Evolutionary conservation across 2,329 filamentous ascomycete genomes (phyloP), one percentile per base, ranked within the genome.

Genomic region (Sporothrix inflata): DNA sequence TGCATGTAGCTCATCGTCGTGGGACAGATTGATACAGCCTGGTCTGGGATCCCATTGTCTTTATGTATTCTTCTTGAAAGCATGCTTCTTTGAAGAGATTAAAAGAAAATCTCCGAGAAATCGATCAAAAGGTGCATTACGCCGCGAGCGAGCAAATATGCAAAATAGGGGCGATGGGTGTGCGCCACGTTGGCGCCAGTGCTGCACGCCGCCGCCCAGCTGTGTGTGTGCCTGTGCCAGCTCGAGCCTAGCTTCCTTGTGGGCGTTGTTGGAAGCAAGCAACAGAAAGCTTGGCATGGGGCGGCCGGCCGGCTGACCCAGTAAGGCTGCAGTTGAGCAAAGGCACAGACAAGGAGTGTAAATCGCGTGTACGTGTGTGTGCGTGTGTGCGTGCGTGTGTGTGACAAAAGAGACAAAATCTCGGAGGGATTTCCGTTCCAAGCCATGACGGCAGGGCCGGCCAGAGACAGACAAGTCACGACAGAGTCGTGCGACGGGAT

Each of bases 261-360:
- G n/a, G n/a, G n/a, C n/a, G n/a, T n/a, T n/a, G n/a, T n/a, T 30
- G 8, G 51, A 21, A 53, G 19, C 45, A 38, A 60, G 6, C 30
- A 9, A 3, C 42, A 16, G 24, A 61, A 21, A 40, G 57, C 57
- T 40, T 61, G 57, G 57, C 57, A 61, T 61, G 34, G 19, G 30
- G 11, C 19, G 53, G 27, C 14, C 53, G 27, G 53, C 27, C 30
- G 34, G 34, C 57, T 42, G 57, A 42, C 38, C 30, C 27, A 38
- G 57, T 63, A 42, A 42, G 57, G 57, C 57, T 63, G 57, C 53
- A 34, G 53, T 30, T 34, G 53, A 34, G 49, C 49, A n/a, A 53
- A 9, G 11, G 49, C 30, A n/a, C n/a, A n/a, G n/a, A 14, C 40
- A 16, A 47, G 42, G 16, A 16, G 42, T 19, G 19, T 5, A 47